Conservation (phyloP, 768 basidiomycete species). For the Lactarius tabidus region DNA sequence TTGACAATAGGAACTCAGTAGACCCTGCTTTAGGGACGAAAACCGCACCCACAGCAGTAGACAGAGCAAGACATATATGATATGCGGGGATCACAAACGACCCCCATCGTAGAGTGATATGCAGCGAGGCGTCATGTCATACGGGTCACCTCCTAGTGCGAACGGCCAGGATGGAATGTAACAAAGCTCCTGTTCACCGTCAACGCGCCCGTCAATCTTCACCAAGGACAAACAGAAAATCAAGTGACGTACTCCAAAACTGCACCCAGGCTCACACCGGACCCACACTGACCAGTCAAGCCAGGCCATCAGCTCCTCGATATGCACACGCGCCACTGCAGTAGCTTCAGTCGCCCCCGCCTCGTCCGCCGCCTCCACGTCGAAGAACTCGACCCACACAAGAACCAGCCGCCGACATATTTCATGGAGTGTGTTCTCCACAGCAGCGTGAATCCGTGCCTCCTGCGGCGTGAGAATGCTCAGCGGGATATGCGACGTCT, state of each 20-base stretch:
- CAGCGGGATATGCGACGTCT: background rate
- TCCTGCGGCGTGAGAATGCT: conserved; percentile 24
- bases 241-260: conserved; percentile 20
- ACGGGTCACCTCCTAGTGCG: conserved; percentile 3
- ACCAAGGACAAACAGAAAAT: no score
- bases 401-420: conserved; percentile 23
- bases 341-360: background rate
- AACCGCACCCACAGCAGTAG: no score
- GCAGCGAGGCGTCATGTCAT: no score
- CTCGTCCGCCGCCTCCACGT: conserved; percentile 18
- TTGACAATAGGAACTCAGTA: no score
- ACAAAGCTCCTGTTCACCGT: conserved; percentile 16
- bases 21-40: no score
- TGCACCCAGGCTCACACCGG: conserved; percentile 21
- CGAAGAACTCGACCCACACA: conserved; percentile 24
- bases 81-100: no score
- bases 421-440: conserved; percentile 4
- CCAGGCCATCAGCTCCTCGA: conserved; percentile 24
- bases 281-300: conserved; percentile 28
- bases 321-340: background rate
- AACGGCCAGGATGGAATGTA: conserved; percentile 27
- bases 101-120: no score
- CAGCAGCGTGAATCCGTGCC: conserved; percentile 15
- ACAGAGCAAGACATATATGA: no score
- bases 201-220: background rate